A percentile compares a stretch with the other conserved stretches of the same genome.
These are phyloP conservation scores for Pseudomicrostroma phylloplanum DNA, from an alignment of 1,284 basidiomycete genomes.

Conservation along the genomic window DNA sequence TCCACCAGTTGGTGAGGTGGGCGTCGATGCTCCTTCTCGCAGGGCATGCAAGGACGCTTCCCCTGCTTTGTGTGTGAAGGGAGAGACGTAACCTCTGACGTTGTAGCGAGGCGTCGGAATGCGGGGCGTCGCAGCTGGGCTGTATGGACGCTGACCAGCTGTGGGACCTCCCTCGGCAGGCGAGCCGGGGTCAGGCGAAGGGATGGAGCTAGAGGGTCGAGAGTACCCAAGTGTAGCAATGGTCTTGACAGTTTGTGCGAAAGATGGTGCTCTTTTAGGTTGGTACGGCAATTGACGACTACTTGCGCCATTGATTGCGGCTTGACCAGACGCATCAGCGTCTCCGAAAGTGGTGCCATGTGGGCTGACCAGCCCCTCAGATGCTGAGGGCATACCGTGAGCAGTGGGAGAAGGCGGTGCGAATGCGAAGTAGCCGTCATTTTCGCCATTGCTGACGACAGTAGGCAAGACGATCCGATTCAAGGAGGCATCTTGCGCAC, in stretches of 20 bases:
- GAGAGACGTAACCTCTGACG: conserved; percentile 14
- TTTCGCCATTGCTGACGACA: conserved; percentile 20
- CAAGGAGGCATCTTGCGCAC: conserved; percentile 52
- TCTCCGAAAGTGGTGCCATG: conserved; percentile 6
- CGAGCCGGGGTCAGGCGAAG: conserved; percentile 4
- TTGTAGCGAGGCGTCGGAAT: conserved; percentile 18
- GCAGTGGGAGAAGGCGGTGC: conserved; percentile 45
- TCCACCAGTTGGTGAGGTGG: background rate
- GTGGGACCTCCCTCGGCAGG: background rate
- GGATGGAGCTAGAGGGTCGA: conserved; percentile 26
- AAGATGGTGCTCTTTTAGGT: conserved; percentile 18
- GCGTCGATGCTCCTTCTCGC: background rate
- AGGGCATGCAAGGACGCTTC: background rate
- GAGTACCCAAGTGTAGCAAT: conserved; percentile 42
- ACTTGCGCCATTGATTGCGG: background rate
- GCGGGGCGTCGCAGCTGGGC: conserved; percentile 6
- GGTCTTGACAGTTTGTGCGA: conserved; percentile 39
- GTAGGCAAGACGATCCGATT: conserved; percentile 41
- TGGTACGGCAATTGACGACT: background rate
- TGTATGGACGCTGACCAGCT: background rate
- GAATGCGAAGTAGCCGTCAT: conserved; percentile 54
- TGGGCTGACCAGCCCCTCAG: conserved; percentile 7
- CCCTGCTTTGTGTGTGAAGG: conserved; percentile 9
- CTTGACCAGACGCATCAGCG: background rate
- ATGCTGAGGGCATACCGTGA: conserved; percentile 21